Conservation (phyloP, 75 land plant species). For the Gnetum montanum region DNA sequence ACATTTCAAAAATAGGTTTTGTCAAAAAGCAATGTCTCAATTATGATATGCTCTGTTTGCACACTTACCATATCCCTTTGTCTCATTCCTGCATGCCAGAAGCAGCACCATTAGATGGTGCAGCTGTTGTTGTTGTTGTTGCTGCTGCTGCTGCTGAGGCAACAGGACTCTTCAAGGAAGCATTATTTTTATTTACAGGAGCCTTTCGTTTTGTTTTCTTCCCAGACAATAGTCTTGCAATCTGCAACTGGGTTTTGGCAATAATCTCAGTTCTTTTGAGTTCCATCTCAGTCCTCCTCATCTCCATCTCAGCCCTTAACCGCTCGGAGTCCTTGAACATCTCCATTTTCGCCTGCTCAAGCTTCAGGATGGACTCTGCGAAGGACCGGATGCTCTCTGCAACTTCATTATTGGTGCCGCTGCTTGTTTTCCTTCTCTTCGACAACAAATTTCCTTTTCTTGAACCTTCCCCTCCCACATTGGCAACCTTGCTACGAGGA, state of each 20-base stretch:
- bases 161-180: constrained; percentile 3
- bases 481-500: constrained; percentile 11
- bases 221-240: constrained; percentile 18
- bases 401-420: too few species aligned
- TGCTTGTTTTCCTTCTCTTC: constrained; percentile 9
- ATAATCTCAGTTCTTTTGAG: constrained; percentile 26
- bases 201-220: constrained; percentile 5
- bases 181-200: constrained; percentile 5
- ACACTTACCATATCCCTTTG: too few species aligned
- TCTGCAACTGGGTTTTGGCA: constrained; percentile 20
- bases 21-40: too few species aligned
- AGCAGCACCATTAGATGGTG: background rate
- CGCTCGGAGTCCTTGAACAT: constrained; percentile 19
- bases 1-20: too few species aligned
- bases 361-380: constrained; percentile 18
- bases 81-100: constrained; percentile 2
- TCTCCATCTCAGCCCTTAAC: constrained; percentile 17
- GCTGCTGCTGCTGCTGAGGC: constrained; percentile 3
- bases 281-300: constrained; percentile 23
- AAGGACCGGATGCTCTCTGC: constrained; percentile 17
- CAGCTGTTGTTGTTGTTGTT: constrained; percentile 2
- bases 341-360: constrained; percentile 26
- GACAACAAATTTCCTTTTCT: constrained; percentile 5
- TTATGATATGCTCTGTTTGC: too few species aligned
- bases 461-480: constrained; percentile 9